Conservation (phyloP, 495 filamentous ascomycete species). For the Neurospora sp. region DNA sequence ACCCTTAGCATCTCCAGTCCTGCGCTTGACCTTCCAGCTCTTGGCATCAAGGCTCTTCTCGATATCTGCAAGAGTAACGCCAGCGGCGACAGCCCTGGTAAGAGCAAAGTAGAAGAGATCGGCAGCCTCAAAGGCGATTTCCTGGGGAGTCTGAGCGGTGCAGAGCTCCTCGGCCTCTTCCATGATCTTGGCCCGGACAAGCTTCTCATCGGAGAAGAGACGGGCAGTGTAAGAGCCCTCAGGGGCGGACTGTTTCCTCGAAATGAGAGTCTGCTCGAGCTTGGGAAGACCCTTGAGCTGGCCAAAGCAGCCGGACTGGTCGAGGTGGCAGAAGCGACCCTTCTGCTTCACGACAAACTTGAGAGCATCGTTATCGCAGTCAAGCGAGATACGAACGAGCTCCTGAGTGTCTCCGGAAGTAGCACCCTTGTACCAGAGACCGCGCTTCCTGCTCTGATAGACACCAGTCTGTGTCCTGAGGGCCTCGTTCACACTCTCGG, state of each 20-base stretch:
- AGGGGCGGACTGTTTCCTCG: conserved; percentile 71
- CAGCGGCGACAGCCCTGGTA: conserved; percentile 73
- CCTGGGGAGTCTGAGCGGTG: conserved; percentile 66
- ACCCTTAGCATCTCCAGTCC: conserved; percentile 88
- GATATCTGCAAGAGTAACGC: conserved; percentile 76
- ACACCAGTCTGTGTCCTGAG: conserved; percentile 82
- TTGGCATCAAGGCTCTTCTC: conserved; percentile 90
- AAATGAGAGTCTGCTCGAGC: conserved; percentile 73
- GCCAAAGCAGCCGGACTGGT: conserved; percentile 86
- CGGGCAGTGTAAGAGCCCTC: conserved; percentile 87
- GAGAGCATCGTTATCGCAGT: conserved; percentile 90
- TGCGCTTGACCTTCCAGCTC: conserved; percentile 82
- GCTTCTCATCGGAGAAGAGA: conserved; percentile 81
- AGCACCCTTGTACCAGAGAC: conserved; percentile 94
- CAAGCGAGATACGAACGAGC: conserved; percentile 69
- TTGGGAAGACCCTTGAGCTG: conserved; percentile 68
- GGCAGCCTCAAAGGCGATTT: conserved; percentile 87
- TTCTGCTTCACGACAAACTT: conserved; percentile 83
- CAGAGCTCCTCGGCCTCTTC: conserved; percentile 95
- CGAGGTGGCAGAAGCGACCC: conserved; percentile 91
- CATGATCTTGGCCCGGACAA: conserved; percentile 92
- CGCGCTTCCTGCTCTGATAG: conserved; percentile 89
- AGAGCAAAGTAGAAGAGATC: conserved; percentile 94
- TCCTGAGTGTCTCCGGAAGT: conserved; percentile 90
- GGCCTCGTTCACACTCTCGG: conserved; percentile 80